Percentiles rank a stretch among this genome's conserved stretches.
Evolutionary conservation across 2,329 filamentous ascomycete genomes (phyloP).

Genomic region (Myriangium duriaei): DNA sequence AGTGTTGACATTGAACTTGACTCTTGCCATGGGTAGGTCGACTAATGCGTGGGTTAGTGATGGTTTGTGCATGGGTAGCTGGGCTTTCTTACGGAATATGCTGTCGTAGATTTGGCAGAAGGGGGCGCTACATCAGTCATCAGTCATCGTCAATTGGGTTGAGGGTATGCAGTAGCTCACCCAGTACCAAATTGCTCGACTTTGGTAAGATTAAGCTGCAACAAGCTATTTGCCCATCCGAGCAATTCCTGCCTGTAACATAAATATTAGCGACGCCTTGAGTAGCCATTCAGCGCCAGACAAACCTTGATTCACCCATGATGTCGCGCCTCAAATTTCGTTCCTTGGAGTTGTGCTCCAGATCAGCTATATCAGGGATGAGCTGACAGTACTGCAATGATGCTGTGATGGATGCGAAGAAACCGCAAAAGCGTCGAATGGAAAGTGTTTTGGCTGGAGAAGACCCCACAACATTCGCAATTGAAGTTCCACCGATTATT

Average conservation of each 20-base stretch:
- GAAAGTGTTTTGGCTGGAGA: neutral
- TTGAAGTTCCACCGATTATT: no score
- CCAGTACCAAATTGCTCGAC: slow-evolving; percentile 98
- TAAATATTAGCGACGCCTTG: slow-evolving; percentile 3
- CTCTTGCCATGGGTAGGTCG: slow-evolving; percentile 86
- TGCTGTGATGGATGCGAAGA: no score
- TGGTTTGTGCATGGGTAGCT: slow-evolving; percentile 7
- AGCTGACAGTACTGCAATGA: no score
- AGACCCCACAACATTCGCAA: neutral
- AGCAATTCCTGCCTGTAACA: slow-evolving; percentile 77
- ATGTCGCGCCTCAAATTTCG: neutral
- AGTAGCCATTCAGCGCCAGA: slow-evolving; percentile 1
- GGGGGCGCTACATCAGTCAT: slow-evolving; percentile 53
- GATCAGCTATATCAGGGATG: no score
- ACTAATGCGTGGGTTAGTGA: slow-evolving; percentile 32
- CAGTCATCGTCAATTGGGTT: slow-evolving; percentile 3
- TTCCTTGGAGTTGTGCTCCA: no score
- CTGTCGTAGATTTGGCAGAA: slow-evolving; percentile 97
- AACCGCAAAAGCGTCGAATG: neutral
- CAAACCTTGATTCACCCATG: slow-evolving; percentile 16
- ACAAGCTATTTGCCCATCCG: slow-evolving; percentile 91
- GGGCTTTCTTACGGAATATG: slow-evolving; percentile 64
- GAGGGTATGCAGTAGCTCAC: slow-evolving; percentile 41
- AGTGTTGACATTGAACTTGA: slow-evolving; percentile 96
- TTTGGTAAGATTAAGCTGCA: slow-evolving; percentile 95